These are phyloP conservation scores for Excoecaria agallocha DNA, from an alignment of 345 rosid species.

Conservation along the genomic window DNA sequence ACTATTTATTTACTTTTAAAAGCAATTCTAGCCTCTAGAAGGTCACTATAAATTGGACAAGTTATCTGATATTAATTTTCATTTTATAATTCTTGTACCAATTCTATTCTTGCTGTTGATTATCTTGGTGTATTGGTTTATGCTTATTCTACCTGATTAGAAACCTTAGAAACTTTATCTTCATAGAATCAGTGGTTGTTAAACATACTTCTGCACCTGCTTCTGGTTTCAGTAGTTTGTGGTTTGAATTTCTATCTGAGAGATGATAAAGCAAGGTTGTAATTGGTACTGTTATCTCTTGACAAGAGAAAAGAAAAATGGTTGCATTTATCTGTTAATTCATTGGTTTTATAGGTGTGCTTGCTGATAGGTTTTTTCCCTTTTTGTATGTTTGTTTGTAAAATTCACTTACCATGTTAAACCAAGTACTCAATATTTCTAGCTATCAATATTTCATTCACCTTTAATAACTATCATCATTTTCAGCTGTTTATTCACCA, in stretches of 20 bases:
- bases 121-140: not conserved
- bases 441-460: no score
- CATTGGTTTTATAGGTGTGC: not conserved
- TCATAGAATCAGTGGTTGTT: not conserved
- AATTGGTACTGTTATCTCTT: no score
- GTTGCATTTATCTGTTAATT: not conserved
- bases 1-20: not conserved
- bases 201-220: not conserved
- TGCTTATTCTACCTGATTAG: not conserved
- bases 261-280: not conserved
- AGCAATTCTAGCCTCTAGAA: not conserved
- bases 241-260: not conserved
- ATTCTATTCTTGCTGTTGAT: not conserved
- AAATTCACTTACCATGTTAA: not conserved
- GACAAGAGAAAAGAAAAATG: no score
- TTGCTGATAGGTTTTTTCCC: not conserved
- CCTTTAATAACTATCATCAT: not conserved
- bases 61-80: not conserved
- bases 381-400: not conserved
- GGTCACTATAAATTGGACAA: constrained; percentile 4
- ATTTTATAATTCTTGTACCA: not conserved
- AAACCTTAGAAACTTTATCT: not conserved
- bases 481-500: not conserved
- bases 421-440: not conserved
- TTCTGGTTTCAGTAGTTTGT: not conserved